phyloP scores from a whole-genome alignment of 257 asterid genomes.

The Solanum pimpinellifolium region DNA sequence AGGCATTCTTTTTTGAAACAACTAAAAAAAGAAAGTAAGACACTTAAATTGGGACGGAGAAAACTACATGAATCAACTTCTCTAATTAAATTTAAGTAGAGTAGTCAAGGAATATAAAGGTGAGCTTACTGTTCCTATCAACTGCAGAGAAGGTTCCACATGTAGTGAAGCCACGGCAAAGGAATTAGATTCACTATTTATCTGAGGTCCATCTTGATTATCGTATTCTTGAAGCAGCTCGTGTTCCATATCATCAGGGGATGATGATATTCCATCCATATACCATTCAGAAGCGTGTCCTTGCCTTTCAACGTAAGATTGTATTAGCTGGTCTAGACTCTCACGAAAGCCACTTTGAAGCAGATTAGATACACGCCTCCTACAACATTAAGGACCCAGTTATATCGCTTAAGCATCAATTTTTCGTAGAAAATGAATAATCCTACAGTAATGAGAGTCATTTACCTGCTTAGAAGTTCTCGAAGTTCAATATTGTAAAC shows the following conservation, averaged over 20 bases:
- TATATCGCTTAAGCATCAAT: not conserved
- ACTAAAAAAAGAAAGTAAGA: not conserved
- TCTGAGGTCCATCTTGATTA: constrained; percentile 15
- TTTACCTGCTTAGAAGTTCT: constrained; percentile 75
- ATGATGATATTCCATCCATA: constrained; percentile 27
- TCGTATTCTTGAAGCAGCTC: constrained; percentile 28
- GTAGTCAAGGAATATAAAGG: not conserved
- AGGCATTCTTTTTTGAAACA: not conserved
- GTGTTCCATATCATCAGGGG: constrained; percentile 29
- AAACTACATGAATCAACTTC: too few species aligned
- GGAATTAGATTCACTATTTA: constrained; percentile 21
- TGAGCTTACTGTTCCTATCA: not conserved
- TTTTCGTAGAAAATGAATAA: not conserved
- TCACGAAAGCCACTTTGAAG: constrained; percentile 72
- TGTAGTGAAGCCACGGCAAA: constrained; percentile 21
- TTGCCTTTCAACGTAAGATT: constrained; percentile 58
- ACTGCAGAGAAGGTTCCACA: constrained; percentile 21
- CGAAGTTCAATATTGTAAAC: constrained; percentile 49
- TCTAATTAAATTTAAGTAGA: not conserved
- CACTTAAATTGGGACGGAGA: not conserved
- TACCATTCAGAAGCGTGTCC: constrained; percentile 58
- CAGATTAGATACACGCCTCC: constrained; percentile 84
- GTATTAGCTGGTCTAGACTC: constrained; percentile 55
- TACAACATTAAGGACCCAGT: constrained; percentile 10
- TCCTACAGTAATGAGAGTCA: not conserved